Percentiles rank a stretch among this genome's conserved stretches.
phyloP scores from a whole-genome alignment of 2,329 filamentous ascomycete genomes.

The Penicillium corylophilum region DNA sequence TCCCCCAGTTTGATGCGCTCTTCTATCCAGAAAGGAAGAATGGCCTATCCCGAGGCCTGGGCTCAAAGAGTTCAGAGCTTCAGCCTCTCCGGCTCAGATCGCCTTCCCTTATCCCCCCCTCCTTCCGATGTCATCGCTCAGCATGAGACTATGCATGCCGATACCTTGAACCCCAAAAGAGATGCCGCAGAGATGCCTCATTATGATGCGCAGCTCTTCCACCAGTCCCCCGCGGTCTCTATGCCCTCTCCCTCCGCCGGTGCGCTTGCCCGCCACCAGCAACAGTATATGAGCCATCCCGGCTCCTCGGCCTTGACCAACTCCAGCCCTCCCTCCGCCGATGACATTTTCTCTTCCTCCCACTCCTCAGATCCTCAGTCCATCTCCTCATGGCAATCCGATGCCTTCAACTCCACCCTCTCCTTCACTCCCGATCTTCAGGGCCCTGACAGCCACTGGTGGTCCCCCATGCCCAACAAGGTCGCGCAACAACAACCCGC shows the following conservation, averaged over 20 bases:
- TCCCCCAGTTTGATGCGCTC: conserved; percentile 57
- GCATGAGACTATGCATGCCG: conserved; percentile 38
- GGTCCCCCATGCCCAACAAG: conserved; percentile 39
- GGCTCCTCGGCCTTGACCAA: conserved; percentile 30
- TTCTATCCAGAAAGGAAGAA: conserved; percentile 47
- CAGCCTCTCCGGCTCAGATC: conserved; percentile 47
- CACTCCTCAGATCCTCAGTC: conserved; percentile 41
- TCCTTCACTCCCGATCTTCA: conserved; percentile 43
- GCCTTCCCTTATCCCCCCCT: conserved; percentile 47
- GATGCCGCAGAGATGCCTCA: conserved; percentile 34
- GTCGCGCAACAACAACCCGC: conserved; percentile 36
- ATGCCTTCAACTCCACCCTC: conserved; percentile 37
- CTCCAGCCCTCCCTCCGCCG: conserved; percentile 37
- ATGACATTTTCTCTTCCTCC: conserved; percentile 41
- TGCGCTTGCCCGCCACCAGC: conserved; percentile 31
- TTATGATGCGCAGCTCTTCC: conserved; percentile 35
- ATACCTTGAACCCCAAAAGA: conserved; percentile 32
- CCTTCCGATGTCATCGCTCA: conserved; percentile 44
- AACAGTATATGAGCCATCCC: conserved; percentile 33
- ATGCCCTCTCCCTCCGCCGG: conserved; percentile 34
- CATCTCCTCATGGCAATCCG: conserved; percentile 43
- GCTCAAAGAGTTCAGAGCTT: conserved; percentile 56
- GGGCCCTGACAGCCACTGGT: conserved; percentile 41
- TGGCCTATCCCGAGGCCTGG: conserved; percentile 50
- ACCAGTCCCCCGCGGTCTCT: conserved; percentile 34